These are phyloP conservation scores for Tricladium varicosporioides DNA, from an alignment of 2,329 filamentous ascomycete genomes.

Conservation along the genomic window DNA sequence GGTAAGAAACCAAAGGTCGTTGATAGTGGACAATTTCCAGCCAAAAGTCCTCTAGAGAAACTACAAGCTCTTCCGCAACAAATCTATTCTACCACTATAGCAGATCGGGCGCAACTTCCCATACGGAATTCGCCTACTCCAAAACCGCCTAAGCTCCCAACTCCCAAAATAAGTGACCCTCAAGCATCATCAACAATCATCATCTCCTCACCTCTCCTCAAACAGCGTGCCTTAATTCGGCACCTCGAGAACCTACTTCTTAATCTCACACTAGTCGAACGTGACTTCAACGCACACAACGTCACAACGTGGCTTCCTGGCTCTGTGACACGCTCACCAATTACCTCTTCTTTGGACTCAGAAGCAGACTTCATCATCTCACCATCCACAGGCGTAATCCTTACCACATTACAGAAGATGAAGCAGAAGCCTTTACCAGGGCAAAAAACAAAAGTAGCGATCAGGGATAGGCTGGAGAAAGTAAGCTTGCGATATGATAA, in stretches of 20 bases:
- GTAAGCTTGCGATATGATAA: conserved; percentile 62
- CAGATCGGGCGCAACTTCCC: neutral
- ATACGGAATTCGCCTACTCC: conserved; percentile 16
- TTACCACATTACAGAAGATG: conserved; percentile 69
- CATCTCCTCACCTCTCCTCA: conserved; percentile 47
- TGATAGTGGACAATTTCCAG: conserved; percentile 30
- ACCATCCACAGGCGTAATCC: conserved; percentile 64
- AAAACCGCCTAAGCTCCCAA: conserved; percentile 15
- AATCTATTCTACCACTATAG: neutral
- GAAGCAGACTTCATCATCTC: conserved; percentile 76
- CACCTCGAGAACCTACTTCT: conserved; percentile 49
- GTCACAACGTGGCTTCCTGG: conserved; percentile 35
- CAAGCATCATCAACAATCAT: conserved; percentile 43
- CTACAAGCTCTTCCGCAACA: neutral
- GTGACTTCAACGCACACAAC: conserved; percentile 51
- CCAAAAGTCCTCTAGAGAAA: neutral
- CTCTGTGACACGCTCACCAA: conserved; percentile 35
- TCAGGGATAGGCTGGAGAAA: conserved; percentile 54
- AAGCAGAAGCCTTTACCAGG: conserved; percentile 71
- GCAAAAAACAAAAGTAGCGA: conserved; percentile 43
- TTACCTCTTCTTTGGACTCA: conserved; percentile 40
- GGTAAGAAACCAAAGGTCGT: conserved; percentile 35
- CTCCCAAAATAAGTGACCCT: conserved; percentile 14
- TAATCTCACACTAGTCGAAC: conserved; percentile 53
- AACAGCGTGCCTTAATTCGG: conserved; percentile 47